Percentiles rank a stretch among this genome's conserved stretches.
Evolutionary conservation across 2,329 filamentous ascomycete species (phyloP).

Genomic region (Grosmannia clavigera): DNA sequence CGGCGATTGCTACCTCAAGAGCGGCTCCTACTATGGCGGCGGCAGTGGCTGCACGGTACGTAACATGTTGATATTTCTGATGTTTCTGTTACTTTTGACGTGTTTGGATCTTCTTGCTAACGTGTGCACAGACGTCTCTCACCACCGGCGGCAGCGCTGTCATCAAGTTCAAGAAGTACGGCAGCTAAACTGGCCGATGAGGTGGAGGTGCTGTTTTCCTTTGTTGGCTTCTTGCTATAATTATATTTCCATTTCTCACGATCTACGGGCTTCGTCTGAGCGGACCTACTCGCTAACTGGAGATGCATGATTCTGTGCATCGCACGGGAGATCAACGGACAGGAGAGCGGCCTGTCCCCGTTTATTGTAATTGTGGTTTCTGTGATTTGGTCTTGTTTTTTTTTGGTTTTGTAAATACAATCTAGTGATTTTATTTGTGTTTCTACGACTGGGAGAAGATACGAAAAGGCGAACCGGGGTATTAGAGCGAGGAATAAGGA

Average conservation of each 20-base stretch:
- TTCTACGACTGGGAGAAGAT: background rate
- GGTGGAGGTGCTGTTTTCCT: background rate
- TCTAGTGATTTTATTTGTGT: background rate
- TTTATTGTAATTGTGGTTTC: background rate
- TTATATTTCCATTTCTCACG: background rate
- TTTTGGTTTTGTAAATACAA: slow-evolving; percentile 1
- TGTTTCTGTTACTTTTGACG: background rate
- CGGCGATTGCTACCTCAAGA: slow-evolving; percentile 49
- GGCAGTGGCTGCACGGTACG: slow-evolving; percentile 70
- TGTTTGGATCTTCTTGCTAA: background rate
- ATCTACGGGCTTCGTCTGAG: background rate
- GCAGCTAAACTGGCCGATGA: slow-evolving; percentile 3
- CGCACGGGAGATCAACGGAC: background rate
- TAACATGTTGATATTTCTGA: slow-evolving; percentile 13
- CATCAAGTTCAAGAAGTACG: slow-evolving; percentile 7
- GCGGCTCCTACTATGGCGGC: slow-evolving; percentile 49
- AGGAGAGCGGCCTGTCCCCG: background rate
- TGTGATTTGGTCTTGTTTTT: background rate
- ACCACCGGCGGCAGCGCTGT: slow-evolving; percentile 5
- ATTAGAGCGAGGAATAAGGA: background rate
- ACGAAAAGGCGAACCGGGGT: background rate
- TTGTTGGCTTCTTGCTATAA: background rate
- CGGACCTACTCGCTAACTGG: background rate
- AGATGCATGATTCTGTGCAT: background rate
- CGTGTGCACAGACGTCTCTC: slow-evolving; percentile 5